Conservation (phyloP, 1,284 basidiomycete species). For the Anthracocystis walkeri region DNA sequence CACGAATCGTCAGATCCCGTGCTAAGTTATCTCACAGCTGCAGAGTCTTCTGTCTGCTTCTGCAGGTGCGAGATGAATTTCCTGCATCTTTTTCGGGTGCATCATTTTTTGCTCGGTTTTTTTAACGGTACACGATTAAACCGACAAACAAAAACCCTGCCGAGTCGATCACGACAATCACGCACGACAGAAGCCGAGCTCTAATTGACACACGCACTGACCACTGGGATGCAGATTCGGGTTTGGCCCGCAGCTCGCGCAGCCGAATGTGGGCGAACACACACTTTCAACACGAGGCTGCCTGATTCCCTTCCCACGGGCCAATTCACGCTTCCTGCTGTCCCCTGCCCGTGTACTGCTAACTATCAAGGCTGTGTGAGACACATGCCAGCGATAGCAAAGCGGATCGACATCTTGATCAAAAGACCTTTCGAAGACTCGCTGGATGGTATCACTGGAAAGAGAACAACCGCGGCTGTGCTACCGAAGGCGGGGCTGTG, state of each 20-base stretch:
- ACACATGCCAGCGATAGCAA: no score
- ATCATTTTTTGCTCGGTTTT: constrained; percentile 3
- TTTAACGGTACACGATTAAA: constrained; percentile 14
- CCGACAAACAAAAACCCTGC: constrained; percentile 12
- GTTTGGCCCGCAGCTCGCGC: constrained; percentile 12
- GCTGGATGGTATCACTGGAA: no score
- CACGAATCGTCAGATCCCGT: no score
- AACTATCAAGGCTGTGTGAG: no score
- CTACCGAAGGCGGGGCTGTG: no score
- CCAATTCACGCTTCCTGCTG: no score
- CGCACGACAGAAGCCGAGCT: constrained; percentile 8
- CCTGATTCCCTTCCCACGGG: no score
- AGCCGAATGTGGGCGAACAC: background rate
- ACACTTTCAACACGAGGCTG: no score
- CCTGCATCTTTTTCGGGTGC: constrained; percentile 11
- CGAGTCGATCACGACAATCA: constrained; percentile 16
- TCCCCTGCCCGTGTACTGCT: no score
- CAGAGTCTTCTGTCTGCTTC: background rate
- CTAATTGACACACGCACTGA: constrained; percentile 8
- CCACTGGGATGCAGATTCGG: constrained; percentile 11
- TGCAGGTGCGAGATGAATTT: constrained; percentile 5
- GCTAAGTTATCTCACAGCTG: background rate
- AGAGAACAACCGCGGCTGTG: no score
- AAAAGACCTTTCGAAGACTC: no score
- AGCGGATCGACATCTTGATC: no score